Conservation (phyloP, 257 asterid species). For the Ocimum tenuiflorum region DNA sequence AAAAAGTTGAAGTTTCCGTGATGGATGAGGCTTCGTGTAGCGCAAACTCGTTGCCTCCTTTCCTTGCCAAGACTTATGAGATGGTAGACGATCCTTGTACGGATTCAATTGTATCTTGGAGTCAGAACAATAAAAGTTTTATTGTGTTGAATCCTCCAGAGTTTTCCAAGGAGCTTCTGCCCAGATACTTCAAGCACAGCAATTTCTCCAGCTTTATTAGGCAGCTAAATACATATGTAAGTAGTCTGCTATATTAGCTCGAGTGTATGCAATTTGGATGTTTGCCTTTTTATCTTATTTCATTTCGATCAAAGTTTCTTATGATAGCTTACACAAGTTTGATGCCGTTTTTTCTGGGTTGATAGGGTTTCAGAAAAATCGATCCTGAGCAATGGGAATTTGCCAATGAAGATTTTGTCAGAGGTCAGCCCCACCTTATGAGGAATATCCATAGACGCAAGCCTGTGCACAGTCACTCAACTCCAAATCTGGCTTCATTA, state of each 20-base stretch:
- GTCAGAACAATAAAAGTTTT: constrained; percentile 59
- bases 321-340: neutral
- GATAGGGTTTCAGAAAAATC: constrained; percentile 78
- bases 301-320: neutral
- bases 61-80: constrained; percentile 76
- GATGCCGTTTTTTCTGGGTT: neutral
- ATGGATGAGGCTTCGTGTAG: constrained; percentile 70
- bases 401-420: constrained; percentile 69
- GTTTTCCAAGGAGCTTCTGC: constrained; percentile 61
- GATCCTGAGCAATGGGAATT: constrained; percentile 96
- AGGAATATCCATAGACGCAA: constrained; percentile 81
- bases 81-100: constrained; percentile 81
- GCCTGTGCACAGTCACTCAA: constrained; percentile 91
- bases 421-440: constrained; percentile 68
- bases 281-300: neutral
- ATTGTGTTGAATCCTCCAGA: constrained; percentile 78
- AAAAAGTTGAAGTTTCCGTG: constrained; percentile 11
- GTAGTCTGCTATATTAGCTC: constrained; percentile 11
- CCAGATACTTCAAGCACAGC: constrained; percentile 80
- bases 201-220: constrained; percentile 90
- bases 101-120: constrained; percentile 70
- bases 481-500: constrained; percentile 35
- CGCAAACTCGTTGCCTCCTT: constrained; percentile 68
- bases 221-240: constrained; percentile 88
- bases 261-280: neutral